Conservation (phyloP, 1,284 basidiomycete genomes). For the Xerocomus alliaceus region DNA sequence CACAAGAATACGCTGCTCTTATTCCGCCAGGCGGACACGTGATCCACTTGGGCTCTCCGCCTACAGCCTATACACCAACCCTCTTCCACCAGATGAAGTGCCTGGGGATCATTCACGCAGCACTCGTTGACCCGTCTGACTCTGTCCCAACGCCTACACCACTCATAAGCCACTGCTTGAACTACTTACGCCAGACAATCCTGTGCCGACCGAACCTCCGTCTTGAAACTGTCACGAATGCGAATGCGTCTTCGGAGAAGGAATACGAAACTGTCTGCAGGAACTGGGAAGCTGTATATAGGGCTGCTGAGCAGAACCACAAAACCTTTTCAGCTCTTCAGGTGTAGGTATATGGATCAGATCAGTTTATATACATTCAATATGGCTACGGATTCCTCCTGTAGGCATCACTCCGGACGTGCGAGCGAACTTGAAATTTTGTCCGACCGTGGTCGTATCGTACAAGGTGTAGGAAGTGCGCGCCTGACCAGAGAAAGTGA, state of each 20-base stretch:
- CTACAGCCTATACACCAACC: constrained; percentile 32
- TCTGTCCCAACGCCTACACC: constrained; percentile 4
- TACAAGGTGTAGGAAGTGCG: not conserved
- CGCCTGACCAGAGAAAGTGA: not conserved
- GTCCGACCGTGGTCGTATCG: constrained; percentile 1
- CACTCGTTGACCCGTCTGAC: not conserved
- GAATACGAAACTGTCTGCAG: constrained; percentile 19
- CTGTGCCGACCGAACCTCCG: constrained; percentile 33
- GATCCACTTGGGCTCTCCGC: constrained; percentile 14
- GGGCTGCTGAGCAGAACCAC: constrained; percentile 12
- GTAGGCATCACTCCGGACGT: not conserved
- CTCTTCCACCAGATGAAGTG: constrained; percentile 44
- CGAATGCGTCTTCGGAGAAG: constrained; percentile 3
- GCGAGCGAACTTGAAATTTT: not conserved
- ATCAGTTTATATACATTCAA: too few relatives aligned
- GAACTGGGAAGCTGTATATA: constrained; percentile 12
- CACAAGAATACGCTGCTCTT: constrained; percentile 8
- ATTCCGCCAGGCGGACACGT: constrained; percentile 13
- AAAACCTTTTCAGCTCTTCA: not conserved
- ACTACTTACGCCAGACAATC: constrained; percentile 39
- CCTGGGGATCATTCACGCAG: constrained; percentile 29
- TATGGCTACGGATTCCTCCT: too few relatives aligned
- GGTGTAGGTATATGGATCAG: too few relatives aligned
- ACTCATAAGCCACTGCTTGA: constrained; percentile 38
- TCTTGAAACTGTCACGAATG: constrained; percentile 12